Percentiles rank a stretch among this genome's conserved stretches.
phyloP scores from a whole-genome alignment of 1,139 yeast genomes.

The Lodderomyces beijingensis region DNA sequence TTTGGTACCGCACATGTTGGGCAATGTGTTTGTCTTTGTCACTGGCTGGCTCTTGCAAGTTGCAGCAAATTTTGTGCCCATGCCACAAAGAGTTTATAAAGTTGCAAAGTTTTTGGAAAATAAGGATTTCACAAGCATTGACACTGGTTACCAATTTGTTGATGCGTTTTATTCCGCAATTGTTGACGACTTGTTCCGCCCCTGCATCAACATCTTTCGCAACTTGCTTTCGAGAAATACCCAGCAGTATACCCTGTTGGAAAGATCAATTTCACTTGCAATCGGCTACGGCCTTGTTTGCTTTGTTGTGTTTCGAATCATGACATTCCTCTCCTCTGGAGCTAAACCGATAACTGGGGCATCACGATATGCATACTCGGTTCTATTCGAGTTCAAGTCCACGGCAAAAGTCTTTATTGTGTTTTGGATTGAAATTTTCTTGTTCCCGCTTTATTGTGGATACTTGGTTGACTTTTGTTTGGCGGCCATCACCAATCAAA shows the following conservation, averaged over 20 bases:
- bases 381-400: constrained; percentile 47
- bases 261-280: constrained; percentile 29
- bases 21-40: constrained; percentile 28
- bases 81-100: background rate
- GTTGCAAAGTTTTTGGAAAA: background rate
- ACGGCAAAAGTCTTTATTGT: constrained; percentile 72
- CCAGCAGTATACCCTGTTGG: constrained; percentile 21
- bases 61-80: background rate
- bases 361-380: constrained; percentile 45
- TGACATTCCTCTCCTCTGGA: constrained; percentile 32
- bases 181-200: constrained; percentile 14
- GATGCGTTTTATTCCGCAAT: constrained; percentile 9
- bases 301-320: constrained; percentile 23
- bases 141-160: constrained; percentile 9
- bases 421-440: constrained; percentile 72
- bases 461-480: constrained; percentile 65
- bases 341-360: constrained; percentile 45
- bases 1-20: constrained; percentile 52
- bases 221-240: constrained; percentile 15
- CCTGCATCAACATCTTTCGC: constrained; percentile 16
- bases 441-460: constrained; percentile 89
- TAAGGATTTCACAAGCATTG: background rate
- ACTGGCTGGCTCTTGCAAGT: constrained; percentile 7
- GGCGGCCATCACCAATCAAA: constrained; percentile 40
- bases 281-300: constrained; percentile 39